Conservation (phyloP, 106 monocot species). For the Triglochin maritima region DNA sequence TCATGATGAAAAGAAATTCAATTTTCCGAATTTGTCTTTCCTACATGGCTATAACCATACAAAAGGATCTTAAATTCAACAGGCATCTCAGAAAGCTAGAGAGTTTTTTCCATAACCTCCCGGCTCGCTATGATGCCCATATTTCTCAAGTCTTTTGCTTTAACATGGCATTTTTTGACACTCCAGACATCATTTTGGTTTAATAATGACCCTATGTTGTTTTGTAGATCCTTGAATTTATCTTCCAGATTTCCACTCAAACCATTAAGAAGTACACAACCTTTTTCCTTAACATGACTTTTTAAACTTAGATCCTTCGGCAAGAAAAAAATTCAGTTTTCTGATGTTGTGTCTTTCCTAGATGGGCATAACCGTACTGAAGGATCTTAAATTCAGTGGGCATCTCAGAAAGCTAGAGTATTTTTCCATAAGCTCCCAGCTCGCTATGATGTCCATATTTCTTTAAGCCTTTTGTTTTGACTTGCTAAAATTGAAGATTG, state of each 20-base stretch:
- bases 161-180: not conserved
- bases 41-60: not conserved
- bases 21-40: not conserved
- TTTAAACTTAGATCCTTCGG: not conserved
- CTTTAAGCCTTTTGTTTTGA: not conserved
- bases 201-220: too few relatives aligned
- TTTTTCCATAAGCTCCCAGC: not conserved
- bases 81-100: slow-evolving; percentile 8
- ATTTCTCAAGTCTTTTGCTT: not conserved
- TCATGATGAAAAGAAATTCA: not conserved
- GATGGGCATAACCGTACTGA: not conserved
- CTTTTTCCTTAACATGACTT: too few relatives aligned
- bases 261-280: too few relatives aligned
- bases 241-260: too few relatives aligned
- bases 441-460: slow-evolving; percentile 8
- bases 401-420: slow-evolving; percentile 8
- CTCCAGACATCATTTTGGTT: too few relatives aligned
- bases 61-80: slow-evolving; percentile 4
- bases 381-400: slow-evolving; percentile 7
- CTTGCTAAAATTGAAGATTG: not conserved
- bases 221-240: too few relatives aligned
- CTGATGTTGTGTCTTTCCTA: not conserved
- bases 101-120: not conserved
- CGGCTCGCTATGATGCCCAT: slow-evolving; percentile 4
- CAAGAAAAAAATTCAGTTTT: not conserved